Percentiles rank a stretch among this genome's conserved stretches.
phyloP scores from a whole-genome alignment of 2,329 filamentous ascomycete genomes.

The Trichoderma sp. region DNA sequence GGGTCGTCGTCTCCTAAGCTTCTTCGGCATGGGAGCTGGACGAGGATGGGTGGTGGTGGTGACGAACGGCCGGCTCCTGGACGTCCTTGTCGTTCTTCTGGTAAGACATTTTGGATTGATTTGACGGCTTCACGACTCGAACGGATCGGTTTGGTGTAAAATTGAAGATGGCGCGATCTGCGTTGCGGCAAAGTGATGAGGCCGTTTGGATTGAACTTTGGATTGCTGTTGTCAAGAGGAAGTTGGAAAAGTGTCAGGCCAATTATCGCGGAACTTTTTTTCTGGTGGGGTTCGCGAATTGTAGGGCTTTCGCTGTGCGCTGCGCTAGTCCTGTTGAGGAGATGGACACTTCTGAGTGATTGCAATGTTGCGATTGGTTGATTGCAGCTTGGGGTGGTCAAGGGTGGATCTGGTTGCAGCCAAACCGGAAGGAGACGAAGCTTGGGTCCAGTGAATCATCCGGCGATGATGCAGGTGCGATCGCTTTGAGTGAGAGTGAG shows the following conservation, averaged over 20 bases:
- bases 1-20: neutral
- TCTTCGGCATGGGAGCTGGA: neutral
- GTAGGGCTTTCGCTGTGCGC: constrained; percentile 32
- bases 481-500: too few species aligned
- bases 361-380: constrained; percentile 28
- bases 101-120: constrained; percentile 75
- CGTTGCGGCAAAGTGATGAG: constrained; percentile 83
- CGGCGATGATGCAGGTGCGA: constrained; percentile 25
- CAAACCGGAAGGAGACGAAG: neutral
- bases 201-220: constrained; percentile 35
- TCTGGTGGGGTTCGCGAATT: constrained; percentile 30
- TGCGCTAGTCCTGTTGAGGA: constrained; percentile 31
- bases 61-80: constrained; percentile 79
- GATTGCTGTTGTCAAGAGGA: constrained; percentile 29
- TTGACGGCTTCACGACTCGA: constrained; percentile 74
- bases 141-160: constrained; percentile 46
- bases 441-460: constrained; percentile 30
- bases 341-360: neutral
- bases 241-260: constrained; percentile 25
- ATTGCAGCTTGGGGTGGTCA: too few species aligned
- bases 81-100: constrained; percentile 94
- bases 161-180: constrained; percentile 31
- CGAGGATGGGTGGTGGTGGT: neutral
- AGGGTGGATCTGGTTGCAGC: neutral
- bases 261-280: constrained; percentile 16